phyloP scores from a whole-genome alignment of 164 flowering plant species.

The Cinnamomum chago region DNA sequence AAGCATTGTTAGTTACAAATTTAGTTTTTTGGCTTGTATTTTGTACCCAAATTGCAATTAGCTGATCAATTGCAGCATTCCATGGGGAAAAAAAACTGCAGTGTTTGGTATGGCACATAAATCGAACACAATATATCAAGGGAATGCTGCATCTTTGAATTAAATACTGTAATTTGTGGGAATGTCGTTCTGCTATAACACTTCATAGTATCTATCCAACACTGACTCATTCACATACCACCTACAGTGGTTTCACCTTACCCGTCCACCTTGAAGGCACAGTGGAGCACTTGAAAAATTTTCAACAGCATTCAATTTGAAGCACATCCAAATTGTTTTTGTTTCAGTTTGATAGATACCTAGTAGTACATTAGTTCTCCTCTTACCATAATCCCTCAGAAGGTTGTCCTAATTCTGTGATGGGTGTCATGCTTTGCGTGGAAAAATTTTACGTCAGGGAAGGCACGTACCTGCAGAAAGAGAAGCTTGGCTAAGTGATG shows the following conservation, averaged over 20 bases:
- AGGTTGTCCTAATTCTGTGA: not conserved
- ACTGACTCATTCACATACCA: too few relatives aligned
- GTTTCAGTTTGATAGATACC: not conserved
- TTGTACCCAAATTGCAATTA: not conserved
- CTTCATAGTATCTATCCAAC: too few relatives aligned
- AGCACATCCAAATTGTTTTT: not conserved
- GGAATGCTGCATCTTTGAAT: too few relatives aligned
- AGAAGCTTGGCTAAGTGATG: slow-evolving; percentile 72
- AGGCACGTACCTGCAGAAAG: slow-evolving; percentile 56
- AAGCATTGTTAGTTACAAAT: slow-evolving; percentile 58
- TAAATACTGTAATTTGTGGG: not conserved
- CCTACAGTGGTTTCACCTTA: too few relatives aligned
- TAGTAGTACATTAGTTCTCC: not conserved
- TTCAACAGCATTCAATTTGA: not conserved
- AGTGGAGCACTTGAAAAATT: not conserved
- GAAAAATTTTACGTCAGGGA: slow-evolving; percentile 32
- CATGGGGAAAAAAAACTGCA: not conserved
- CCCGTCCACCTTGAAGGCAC: too few relatives aligned
- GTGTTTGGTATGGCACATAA: not conserved
- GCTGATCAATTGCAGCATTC: not conserved
- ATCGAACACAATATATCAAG: too few relatives aligned
- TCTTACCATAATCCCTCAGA: not conserved
- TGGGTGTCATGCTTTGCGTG: not conserved
- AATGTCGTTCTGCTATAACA: not conserved
- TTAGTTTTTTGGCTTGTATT: not conserved